Base-by-base conservation (phyloP, 352 stramenopile species). In the Globisporangium uncinulatum region DNA sequence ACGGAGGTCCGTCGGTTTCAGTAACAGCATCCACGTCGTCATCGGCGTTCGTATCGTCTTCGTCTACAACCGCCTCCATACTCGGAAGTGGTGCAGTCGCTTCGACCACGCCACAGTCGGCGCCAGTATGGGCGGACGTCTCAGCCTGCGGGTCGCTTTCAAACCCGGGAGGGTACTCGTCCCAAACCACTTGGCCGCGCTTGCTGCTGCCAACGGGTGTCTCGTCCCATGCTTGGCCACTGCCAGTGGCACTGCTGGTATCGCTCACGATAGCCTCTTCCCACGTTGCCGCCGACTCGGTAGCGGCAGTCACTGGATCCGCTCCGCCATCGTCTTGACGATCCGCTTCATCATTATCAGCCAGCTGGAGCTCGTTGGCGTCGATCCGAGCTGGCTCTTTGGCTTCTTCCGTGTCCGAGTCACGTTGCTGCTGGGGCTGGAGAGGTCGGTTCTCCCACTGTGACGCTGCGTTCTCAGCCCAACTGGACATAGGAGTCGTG, bases 371-470 rank as follows among this genome's bases (percentile, higher is more conserved):
- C 4, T 19, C 29, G 31, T 14, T 39, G 2, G 20, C 10, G 32
- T 44, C 41, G 11, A 21, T 10, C 24, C n/a, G 19, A 6, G 3
- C 19, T 32, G 10, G 43, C 19, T 48, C 43, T 29, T 29, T 10
- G 17, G 34, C 34, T 39, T 39, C 34, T 8, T 39, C 34, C 6
- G 34, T 13, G 34, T 39, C 34, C 34, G 34, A 39, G 34, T 39
- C 34, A 13, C 34, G 34, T 39, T 50, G 24, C n/a, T 42, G 32
- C 5, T 49, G 56, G n/a, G 49, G 32, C 11, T 31, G 47, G 45
- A 67, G 65, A 6, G 59, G 60, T 21, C 51, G 63, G 0, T 70
- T 56, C 19, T 67, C 63, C 63, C 51, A 64, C 7, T 34, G 45
- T 10, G 29, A 10, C 11, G n/a, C 6, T 45, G 34, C 20, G 15